These are phyloP conservation scores for Fusarium equiseti DNA, from an alignment of 2,329 filamentous ascomycete genomes.

Conservation along the genomic window DNA sequence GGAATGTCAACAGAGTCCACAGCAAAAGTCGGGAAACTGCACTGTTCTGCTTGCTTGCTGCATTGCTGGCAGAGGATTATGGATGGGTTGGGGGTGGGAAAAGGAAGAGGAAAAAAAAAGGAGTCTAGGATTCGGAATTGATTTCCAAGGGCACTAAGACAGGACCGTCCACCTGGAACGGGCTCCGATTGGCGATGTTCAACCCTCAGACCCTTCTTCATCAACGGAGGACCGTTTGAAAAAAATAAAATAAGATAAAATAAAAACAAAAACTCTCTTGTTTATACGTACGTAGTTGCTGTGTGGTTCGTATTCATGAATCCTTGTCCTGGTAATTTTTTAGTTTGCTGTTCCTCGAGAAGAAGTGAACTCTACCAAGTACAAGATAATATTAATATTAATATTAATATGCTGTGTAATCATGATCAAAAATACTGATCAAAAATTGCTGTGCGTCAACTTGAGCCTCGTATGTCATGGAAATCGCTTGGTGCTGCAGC, in stretches of 20 bases:
- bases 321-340: constrained; percentile 29
- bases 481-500: not conserved
- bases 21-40: constrained; percentile 6
- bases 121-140: constrained; percentile 15
- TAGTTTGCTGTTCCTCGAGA: constrained; percentile 14
- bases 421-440: constrained; percentile 11
- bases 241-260: constrained; percentile 13
- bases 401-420: not conserved
- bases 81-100: constrained; percentile 8
- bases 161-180: constrained; percentile 45
- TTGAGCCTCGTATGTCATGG: constrained; percentile 18
- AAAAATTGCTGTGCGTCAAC: constrained; percentile 3
- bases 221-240: constrained; percentile 20
- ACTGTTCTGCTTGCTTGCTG: not conserved
- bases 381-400: not conserved
- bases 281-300: not conserved
- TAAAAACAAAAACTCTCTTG: not conserved
- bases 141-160: constrained; percentile 37
- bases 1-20: constrained; percentile 16
- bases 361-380: not conserved
- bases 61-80: not conserved
- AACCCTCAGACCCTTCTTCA: constrained; percentile 37
- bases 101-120: constrained; percentile 20
- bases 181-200: constrained; percentile 42
- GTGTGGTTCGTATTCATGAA: constrained; percentile 32